phyloP scores from a whole-genome alignment of 495 filamentous ascomycete species.

The Penicillium verhagenii region DNA sequence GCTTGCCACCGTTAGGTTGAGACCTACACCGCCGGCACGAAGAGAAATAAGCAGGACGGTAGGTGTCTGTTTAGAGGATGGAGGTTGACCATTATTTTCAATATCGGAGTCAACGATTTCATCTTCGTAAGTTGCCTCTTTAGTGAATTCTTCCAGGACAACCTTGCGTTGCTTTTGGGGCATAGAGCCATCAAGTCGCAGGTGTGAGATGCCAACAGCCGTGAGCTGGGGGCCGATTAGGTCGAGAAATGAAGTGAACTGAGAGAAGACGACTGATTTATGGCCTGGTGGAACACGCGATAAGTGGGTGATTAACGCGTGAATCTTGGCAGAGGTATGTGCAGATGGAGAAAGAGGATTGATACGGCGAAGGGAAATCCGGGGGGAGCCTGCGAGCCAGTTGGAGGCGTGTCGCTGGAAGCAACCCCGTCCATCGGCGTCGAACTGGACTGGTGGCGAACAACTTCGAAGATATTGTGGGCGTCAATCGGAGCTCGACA shows the following conservation, averaged over 20 bases:
- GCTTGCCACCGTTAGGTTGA: conserved; percentile 87
- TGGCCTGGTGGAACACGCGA: conserved; percentile 63
- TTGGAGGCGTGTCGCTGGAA: conserved; percentile 29
- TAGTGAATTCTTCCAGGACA: conserved; percentile 68
- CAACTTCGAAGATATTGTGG: conserved; percentile 87
- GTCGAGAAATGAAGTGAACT: conserved; percentile 95
- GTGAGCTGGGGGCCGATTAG: conserved; percentile 78
- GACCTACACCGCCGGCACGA: conserved; percentile 86
- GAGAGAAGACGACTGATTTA: conserved; percentile 94
- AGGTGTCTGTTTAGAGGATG: conserved; percentile 15
- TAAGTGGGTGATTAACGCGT: conserved; percentile 72
- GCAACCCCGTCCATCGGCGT: conserved; percentile 32
- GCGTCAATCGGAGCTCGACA: conserved; percentile 81
- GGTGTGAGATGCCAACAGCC: conserved; percentile 67
- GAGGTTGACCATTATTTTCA: conserved; percentile 33
- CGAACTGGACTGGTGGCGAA: conserved; percentile 49
- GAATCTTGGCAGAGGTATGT: conserved; percentile 77
- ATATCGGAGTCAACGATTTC: conserved; percentile 36
- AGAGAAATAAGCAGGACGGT: conserved; percentile 77
- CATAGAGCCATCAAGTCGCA: conserved; percentile 91
- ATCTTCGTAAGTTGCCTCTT: conserved; percentile 40
- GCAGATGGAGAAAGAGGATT: conserved; percentile 62
- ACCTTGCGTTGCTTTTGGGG: conserved; percentile 76
- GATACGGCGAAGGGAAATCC: conserved; percentile 78
- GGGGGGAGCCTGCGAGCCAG: conserved; percentile 43